Evolutionary conservation across 164 flowering plant genomes (phyloP).

Genomic region (Magnolia sinica): DNA sequence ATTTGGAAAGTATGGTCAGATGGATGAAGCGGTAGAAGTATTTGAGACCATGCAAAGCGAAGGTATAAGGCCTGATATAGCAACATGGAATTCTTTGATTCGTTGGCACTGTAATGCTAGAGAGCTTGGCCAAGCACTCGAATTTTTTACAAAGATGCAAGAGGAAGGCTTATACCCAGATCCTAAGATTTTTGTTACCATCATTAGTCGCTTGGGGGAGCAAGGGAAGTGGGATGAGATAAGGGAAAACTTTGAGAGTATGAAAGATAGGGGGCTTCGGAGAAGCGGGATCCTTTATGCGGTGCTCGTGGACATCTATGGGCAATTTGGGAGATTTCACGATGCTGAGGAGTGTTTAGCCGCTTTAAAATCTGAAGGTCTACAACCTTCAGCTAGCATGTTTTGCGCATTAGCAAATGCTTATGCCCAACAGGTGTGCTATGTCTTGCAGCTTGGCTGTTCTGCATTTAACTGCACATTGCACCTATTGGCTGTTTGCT

Average conservation of each 20-base stretch:
- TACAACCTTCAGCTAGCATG: slow-evolving; percentile 43
- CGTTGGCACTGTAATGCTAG: slow-evolving; percentile 70
- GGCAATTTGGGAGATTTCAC: slow-evolving; percentile 70
- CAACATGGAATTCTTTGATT: slow-evolving; percentile 80
- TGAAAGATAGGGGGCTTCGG: slow-evolving; percentile 49
- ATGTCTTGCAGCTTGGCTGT: not conserved
- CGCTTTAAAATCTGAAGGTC: slow-evolving; percentile 60
- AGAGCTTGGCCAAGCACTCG: slow-evolving; percentile 45
- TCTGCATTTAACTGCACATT: not conserved
- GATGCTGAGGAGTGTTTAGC: slow-evolving; percentile 56
- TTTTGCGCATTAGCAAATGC: slow-evolving; percentile 78
- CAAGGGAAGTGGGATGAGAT: slow-evolving; percentile 77
- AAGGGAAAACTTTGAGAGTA: slow-evolving; percentile 50
- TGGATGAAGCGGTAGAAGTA: slow-evolving; percentile 60
- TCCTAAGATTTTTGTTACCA: slow-evolving; percentile 64
- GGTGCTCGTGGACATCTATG: slow-evolving; percentile 75
- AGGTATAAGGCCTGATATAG: slow-evolving; percentile 57
- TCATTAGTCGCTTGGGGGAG: slow-evolving; percentile 70
- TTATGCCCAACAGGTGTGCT: slow-evolving; percentile 73
- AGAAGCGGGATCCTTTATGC: slow-evolving; percentile 59
- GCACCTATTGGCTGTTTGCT: not conserved
- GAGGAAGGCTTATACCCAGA: slow-evolving; percentile 80
- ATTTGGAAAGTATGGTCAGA: slow-evolving; percentile 68
- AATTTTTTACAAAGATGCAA: slow-evolving; percentile 66
- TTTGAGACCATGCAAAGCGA: slow-evolving; percentile 61